Evolutionary conservation across 2,329 filamentous ascomycete genomes (phyloP).

Genomic region (Hymenoscyphus scutula): DNA sequence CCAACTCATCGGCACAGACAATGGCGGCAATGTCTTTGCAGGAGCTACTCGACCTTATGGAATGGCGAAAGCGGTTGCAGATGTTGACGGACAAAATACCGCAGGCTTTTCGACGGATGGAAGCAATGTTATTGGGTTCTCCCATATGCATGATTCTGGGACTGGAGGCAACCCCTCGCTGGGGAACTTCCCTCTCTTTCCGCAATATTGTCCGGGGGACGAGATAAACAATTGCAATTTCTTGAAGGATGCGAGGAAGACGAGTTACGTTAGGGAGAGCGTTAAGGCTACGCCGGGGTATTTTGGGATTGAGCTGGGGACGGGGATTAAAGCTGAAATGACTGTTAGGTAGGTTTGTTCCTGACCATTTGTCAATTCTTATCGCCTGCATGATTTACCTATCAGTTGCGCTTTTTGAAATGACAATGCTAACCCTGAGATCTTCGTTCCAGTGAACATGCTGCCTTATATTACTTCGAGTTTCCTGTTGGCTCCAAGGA

Average conservation of each 20-base stretch:
- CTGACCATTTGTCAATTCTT: too few relatives aligned
- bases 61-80: constrained; percentile 52
- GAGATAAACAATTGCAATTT: constrained; percentile 62
- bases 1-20: constrained; percentile 13
- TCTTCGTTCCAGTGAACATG: constrained; percentile 46
- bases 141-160: constrained; percentile 43
- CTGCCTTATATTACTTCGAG: constrained; percentile 64
- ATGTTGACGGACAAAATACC: constrained; percentile 54
- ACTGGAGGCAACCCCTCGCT: constrained; percentile 56
- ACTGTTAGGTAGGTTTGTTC: constrained; percentile 44
- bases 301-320: constrained; percentile 58
- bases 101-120: constrained; percentile 54
- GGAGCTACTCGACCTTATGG: constrained; percentile 54
- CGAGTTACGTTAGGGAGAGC: constrained; percentile 42
- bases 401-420: too few relatives aligned
- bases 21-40: constrained; percentile 49
- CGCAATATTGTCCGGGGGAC: constrained; percentile 61
- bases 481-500: constrained; percentile 48
- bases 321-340: constrained; percentile 62
- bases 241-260: constrained; percentile 47
- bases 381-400: too few relatives aligned
- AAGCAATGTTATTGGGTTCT: constrained; percentile 36
- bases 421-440: too few relatives aligned
- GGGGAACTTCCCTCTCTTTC: constrained; percentile 72
- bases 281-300: constrained; percentile 62